A percentile compares a stretch with the other conserved stretches of the same genome.
These are phyloP conservation scores for Sporothrix humicola DNA, from an alignment of 2,329 filamentous ascomycete genomes.

Conservation along the genomic window DNA sequence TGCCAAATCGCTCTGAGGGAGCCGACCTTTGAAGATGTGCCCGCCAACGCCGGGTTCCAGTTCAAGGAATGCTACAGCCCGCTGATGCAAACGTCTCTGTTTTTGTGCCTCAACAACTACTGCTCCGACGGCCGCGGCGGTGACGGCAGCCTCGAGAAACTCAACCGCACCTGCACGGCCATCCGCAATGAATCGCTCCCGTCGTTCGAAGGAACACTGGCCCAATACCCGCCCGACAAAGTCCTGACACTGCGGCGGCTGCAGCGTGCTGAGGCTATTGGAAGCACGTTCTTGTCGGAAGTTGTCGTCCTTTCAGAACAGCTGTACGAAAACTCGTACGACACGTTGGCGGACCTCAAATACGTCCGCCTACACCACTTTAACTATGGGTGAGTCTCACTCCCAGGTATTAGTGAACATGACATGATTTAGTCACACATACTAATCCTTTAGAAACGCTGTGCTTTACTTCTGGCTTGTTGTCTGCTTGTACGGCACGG, in stretches of 20 bases:
- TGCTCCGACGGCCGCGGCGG: conserved; percentile 40
- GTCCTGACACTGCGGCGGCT: conserved; percentile 44
- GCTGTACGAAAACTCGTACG: conserved; percentile 47
- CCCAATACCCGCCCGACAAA: conserved; percentile 46
- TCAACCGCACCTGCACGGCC: conserved; percentile 48
- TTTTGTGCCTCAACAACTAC: conserved; percentile 48
- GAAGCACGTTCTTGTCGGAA: conserved; percentile 39
- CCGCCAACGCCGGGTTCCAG: conserved; percentile 12
- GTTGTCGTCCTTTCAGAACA: conserved; percentile 46
- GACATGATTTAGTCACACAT: no score
- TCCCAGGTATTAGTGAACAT: background rate
- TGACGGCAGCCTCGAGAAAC: conserved; percentile 40
- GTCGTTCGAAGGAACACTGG: conserved; percentile 44
- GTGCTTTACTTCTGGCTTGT: conserved; percentile 51
- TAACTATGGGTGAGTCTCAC: conserved; percentile 46
- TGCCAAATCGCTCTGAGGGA: conserved; percentile 33
- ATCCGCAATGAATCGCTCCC: conserved; percentile 43
- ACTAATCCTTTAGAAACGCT: background rate
- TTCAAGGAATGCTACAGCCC: conserved; percentile 32
- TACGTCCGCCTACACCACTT: conserved; percentile 48
- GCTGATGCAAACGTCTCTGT: conserved; percentile 40
- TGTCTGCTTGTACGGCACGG: conserved; percentile 42
- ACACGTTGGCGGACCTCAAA: conserved; percentile 49
- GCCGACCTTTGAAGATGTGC: conserved; percentile 28
- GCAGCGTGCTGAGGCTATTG: conserved; percentile 40